Base-by-base conservation (phyloP, 2,329 filamentous ascomycete genomes). In the Diatrype stigma region DNA sequence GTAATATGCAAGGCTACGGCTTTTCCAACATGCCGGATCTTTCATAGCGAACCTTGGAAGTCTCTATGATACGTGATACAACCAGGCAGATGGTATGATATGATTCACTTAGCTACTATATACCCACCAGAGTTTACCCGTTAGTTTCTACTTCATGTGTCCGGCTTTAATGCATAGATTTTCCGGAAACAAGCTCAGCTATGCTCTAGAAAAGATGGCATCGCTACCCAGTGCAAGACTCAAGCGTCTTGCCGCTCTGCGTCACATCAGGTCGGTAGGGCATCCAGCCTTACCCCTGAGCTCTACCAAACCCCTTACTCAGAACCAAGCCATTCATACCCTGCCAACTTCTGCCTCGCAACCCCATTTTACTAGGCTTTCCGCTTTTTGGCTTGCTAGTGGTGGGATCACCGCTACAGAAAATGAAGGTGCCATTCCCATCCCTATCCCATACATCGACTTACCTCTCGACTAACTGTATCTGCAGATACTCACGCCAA, bases 341-440 rank as follows among this genome's bases (percentile, higher is more conserved):
- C 10, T 44, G 40, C 40, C 40, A 23, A 44, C 12, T n/a, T 23
- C 40, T 44, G 21, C 40, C 22, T 44, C 22, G 14, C 17, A 28
- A 7, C 14, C 22, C 22, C 22, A 42, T 17, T 62, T 60, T 38
- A 51, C 62, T 44, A 60, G 86, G 56, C 68, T 93, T 10, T 93
- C 90, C 3, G 84, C 77, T 44, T 81, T 91, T 68, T 96, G 92
- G 90, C 77, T 85, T 26, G 90, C 91, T 2, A 89, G 86, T 1
- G 85, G 86, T 42, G 85, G 87, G 7, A 82, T 89, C 49, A 76
- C 84, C 52, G 73, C 76, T 38, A 73, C 73, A 23, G 72, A 79
- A 42, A 74, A 78, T 48, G 82, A 82, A 70, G 74, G 79, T 81
- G 63, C 58, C 66, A 47, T 34, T 21, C 46, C 42, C 28, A 26